Evolutionary conservation across 148 eudicot genomes (phyloP).

Genomic region (Simmondsia chinensis): DNA sequence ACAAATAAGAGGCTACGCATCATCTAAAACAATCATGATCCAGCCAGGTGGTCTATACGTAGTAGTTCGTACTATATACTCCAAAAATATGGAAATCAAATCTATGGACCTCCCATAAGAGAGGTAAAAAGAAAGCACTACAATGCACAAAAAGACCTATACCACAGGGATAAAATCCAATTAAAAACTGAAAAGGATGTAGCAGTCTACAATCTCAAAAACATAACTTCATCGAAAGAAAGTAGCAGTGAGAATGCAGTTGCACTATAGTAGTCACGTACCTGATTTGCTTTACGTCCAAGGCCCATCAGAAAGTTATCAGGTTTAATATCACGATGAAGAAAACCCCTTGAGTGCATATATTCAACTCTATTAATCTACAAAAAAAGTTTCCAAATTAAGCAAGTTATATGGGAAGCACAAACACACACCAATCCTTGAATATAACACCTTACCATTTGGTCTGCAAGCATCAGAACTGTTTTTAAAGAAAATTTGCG

Average conservation of each 20-base stretch:
- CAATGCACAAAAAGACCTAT: too few relatives aligned
- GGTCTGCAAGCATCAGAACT: slow-evolving; percentile 87
- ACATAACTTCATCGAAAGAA: too few relatives aligned
- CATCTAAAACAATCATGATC: too few relatives aligned
- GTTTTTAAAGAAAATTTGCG: slow-evolving; percentile 80
- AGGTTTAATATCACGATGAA: slow-evolving; percentile 97
- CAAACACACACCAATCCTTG: not conserved
- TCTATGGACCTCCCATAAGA: too few relatives aligned
- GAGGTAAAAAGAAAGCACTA: too few relatives aligned
- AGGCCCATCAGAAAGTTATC: slow-evolving; percentile 97
- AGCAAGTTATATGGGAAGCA: slow-evolving; percentile 1
- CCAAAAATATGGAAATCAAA: too few relatives aligned
- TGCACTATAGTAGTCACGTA: slow-evolving; percentile 8
- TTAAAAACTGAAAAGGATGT: too few relatives aligned
- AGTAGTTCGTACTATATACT: too few relatives aligned
- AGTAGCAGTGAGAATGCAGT: not conserved
- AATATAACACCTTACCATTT: slow-evolving; percentile 39
- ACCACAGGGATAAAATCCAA: too few relatives aligned
- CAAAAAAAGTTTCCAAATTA: slow-evolving; percentile 6
- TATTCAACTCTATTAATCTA: slow-evolving; percentile 82
- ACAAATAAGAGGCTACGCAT: too few relatives aligned
- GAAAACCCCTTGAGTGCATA: slow-evolving; percentile 98
- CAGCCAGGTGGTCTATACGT: too few relatives aligned
- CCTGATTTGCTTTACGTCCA: slow-evolving; percentile 99
- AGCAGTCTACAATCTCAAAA: too few relatives aligned